Base-by-base conservation (phyloP, 2,329 filamentous ascomycete genomes). In the Cadophora sp. region DNA sequence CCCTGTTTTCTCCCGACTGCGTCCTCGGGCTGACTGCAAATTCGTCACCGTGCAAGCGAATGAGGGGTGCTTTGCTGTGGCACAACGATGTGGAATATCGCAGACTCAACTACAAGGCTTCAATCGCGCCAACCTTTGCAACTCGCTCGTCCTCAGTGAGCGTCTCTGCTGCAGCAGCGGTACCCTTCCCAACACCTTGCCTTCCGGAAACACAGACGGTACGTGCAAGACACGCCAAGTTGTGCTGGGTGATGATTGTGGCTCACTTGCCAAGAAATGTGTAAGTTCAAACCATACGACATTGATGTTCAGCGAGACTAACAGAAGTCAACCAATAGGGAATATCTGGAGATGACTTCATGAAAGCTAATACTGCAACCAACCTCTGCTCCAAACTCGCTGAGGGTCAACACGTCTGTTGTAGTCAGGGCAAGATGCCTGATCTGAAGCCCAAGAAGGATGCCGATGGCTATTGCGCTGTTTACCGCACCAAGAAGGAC, bases 381-480 rank as follows among this genome's bases (percentile, higher is more conserved):
- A 30, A 67, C 65, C 59, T 78, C 11, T 79, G 77, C 67, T 70
- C 71, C 4, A 70, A 60, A 9, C 68, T 80, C 11, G 36, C 47
- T 4, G 51, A 66, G 3, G 73, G 73, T 3, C 68, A 79, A 61
- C 61, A 73, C 51, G 76, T 79, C 14, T 80, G 78, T 66, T 80
- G 79, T 65, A 75, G 73, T 0, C 50, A 68, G 2, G 78, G 78
- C 18, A 68, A 53, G 3, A 67, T 78, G 9, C 78, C 78, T 3
- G 76, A 77, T 66, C 67, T 77, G n/a, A 24, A 64, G 3, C 79
- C 79, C 1, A 71, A 76, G 48, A 74, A 73, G 0, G 66, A 77
- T n/a, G n/a, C 72, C 0, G 72, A 80, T 74, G 80, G 80, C 1
- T 70, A 72, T 4, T 84, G 82, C 66, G 67, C 73, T 1, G 72